Percentiles rank a stretch among this genome's conserved stretches.
Conservation (phyloP, 306 rosid species). For the Cicer cuneatum region DNA sequence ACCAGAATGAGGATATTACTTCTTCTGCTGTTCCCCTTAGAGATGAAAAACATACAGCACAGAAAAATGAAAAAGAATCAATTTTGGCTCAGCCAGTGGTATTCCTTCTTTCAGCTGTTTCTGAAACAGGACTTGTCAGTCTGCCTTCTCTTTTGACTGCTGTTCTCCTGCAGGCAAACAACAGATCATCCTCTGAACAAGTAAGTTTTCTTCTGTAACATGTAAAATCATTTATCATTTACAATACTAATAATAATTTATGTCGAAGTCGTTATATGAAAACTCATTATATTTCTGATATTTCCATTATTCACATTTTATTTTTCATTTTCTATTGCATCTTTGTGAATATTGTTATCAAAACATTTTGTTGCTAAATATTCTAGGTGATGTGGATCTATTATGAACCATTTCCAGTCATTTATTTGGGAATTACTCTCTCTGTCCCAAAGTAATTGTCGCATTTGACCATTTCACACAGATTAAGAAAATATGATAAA, state of each 20-base stretch:
- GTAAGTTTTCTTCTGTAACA: slow-evolving; percentile 50
- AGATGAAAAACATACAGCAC: slow-evolving; percentile 61
- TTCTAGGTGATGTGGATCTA: background rate
- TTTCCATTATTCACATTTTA: slow-evolving; percentile 4
- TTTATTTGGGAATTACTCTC: background rate
- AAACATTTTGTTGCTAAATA: slow-evolving; percentile 21
- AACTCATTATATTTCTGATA: slow-evolving; percentile 36
- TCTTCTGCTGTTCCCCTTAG: slow-evolving; percentile 54
- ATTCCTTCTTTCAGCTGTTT: slow-evolving; percentile 80
- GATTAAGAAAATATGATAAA: no score
- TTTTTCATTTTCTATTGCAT: slow-evolving; percentile 23
- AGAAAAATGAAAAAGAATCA: slow-evolving; percentile 55
- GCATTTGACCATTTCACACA: no score
- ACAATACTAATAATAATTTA: slow-evolving; percentile 10
- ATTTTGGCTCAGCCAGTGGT: slow-evolving; percentile 66
- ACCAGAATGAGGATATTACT: slow-evolving; percentile 50
- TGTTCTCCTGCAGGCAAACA: slow-evolving; percentile 93
- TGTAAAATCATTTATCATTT: slow-evolving; percentile 22
- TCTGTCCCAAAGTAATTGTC: no score
- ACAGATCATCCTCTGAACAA: slow-evolving; percentile 89
- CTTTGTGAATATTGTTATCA: slow-evolving; percentile 7
- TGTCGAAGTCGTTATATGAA: slow-evolving; percentile 7
- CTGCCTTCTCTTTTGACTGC: slow-evolving; percentile 94
- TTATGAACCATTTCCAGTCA: background rate
- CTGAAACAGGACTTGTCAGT: slow-evolving; percentile 95